Evolutionary conservation across 1,139 yeast species (phyloP).

Genomic region (Schwanniomyces etchellsii): DNA sequence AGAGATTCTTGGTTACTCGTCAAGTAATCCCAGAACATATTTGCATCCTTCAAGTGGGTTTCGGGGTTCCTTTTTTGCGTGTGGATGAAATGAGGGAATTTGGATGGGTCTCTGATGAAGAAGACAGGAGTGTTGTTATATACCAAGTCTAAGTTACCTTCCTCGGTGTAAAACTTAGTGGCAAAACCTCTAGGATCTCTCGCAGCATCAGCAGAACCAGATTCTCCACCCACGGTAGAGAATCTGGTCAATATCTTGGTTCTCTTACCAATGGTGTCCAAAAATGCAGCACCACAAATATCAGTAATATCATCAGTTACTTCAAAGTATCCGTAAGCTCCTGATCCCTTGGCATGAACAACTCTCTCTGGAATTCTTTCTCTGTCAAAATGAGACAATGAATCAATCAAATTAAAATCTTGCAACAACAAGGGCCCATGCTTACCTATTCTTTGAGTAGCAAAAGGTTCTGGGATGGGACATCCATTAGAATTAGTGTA

Average conservation of each 20-base stretch:
- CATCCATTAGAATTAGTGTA: conserved; percentile 71
- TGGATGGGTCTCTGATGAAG: conserved; percentile 80
- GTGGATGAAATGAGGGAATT: conserved; percentile 86
- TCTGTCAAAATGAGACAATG: conserved; percentile 78
- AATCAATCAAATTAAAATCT: conserved; percentile 73
- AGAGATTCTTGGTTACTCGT: conserved; percentile 56
- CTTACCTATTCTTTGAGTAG: conserved; percentile 69
- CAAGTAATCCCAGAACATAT: conserved; percentile 69
- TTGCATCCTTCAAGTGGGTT: conserved; percentile 74
- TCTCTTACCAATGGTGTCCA: conserved; percentile 70
- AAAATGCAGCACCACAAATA: conserved; percentile 63
- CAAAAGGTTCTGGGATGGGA: conserved; percentile 64
- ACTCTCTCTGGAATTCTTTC: conserved; percentile 89
- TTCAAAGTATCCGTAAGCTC: conserved; percentile 77
- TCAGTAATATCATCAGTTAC: conserved; percentile 80
- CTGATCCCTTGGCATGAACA: conserved; percentile 88
- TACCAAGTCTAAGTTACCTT: conserved; percentile 84
- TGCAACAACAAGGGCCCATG: conserved; percentile 74
- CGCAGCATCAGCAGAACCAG: conserved; percentile 78
- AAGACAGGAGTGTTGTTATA: conserved; percentile 88
- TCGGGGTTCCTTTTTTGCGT: conserved; percentile 79
- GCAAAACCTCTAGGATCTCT: conserved; percentile 91
- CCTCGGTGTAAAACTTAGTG: conserved; percentile 78
- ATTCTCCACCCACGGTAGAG: conserved; percentile 88
- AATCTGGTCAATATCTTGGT: conserved; percentile 71